These are phyloP conservation scores for Hymenoscyphus albidus DNA, from an alignment of 2,329 filamentous ascomycete genomes.

Conservation along the genomic window DNA sequence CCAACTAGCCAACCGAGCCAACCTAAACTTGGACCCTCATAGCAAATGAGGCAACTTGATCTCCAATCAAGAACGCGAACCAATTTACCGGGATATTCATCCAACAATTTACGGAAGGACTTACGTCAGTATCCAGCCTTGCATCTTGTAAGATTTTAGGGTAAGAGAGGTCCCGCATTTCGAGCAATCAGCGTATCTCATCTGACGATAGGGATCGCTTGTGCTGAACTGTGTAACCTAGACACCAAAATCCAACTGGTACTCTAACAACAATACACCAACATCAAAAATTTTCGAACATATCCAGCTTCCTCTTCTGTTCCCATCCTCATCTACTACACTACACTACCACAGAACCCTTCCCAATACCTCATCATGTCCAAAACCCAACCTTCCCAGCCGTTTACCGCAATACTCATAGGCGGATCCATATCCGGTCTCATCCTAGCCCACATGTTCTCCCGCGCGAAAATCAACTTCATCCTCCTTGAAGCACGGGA, in stretches of 20 bases:
- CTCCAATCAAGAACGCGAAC: background rate
- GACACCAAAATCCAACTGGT: background rate
- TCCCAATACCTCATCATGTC: background rate
- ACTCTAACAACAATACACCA: background rate
- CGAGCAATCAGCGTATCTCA: background rate
- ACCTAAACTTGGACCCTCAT: background rate
- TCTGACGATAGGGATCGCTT: too few relatives aligned
- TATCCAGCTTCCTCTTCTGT: background rate
- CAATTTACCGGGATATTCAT: background rate
- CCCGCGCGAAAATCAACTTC: constrained; percentile 23
- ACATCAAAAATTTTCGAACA: background rate
- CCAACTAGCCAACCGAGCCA: too few relatives aligned
- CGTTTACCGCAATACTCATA: constrained; percentile 25
- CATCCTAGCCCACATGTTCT: constrained; percentile 25
- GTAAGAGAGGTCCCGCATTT: background rate
- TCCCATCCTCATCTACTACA: background rate
- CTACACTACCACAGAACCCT: background rate
- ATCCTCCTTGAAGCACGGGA: constrained; percentile 25
- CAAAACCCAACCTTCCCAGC: background rate
- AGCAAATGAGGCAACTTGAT: background rate
- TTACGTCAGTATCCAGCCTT: background rate
- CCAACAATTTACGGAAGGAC: background rate
- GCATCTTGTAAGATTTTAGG: background rate
- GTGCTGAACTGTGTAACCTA: background rate
- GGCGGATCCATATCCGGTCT: constrained; percentile 27